Conservation (phyloP, 257 asterid genomes). For the Fraxinus americana region DNA sequence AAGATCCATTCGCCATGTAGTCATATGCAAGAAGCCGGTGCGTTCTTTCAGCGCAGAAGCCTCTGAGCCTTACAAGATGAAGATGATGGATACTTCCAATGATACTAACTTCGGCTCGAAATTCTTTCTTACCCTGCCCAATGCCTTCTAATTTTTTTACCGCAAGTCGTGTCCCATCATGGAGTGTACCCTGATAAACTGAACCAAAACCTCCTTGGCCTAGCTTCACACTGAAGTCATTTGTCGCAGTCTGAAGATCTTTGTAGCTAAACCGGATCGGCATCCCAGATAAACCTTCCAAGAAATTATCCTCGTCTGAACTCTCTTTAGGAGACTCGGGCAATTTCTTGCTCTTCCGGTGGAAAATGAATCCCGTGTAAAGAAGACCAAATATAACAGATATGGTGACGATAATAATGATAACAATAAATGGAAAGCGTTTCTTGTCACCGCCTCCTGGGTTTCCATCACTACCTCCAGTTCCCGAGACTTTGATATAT, state of each 20-base stretch:
- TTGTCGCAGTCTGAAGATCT: slow-evolving; percentile 76
- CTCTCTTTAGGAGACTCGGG: slow-evolving; percentile 53
- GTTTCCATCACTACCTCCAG: slow-evolving; percentile 20
- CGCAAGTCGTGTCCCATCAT: slow-evolving; percentile 73
- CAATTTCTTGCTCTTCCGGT: slow-evolving; percentile 46
- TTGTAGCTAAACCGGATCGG: slow-evolving; percentile 82
- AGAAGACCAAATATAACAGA: slow-evolving; percentile 52
- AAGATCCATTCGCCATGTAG: slow-evolving; percentile 84
- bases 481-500: slow-evolving; percentile 44
- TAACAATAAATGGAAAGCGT: slow-evolving; percentile 41
- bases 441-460: slow-evolving; percentile 34
- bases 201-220: slow-evolving; percentile 99
- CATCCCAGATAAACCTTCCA: slow-evolving; percentile 83
- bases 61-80: slow-evolving; percentile 81
- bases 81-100: slow-evolving; percentile 95
- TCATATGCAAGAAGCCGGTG: slow-evolving; percentile 91
- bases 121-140: slow-evolving; percentile 96
- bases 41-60: slow-evolving; percentile 87
- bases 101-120: slow-evolving; percentile 92
- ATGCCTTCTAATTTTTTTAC: slow-evolving; percentile 90
- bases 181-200: slow-evolving; percentile 81
- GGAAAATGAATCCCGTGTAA: slow-evolving; percentile 39
- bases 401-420: slow-evolving; percentile 52
- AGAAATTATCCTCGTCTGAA: slow-evolving; percentile 85
- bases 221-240: slow-evolving; percentile 64